Evolutionary conservation across 179 eudicot genomes (phyloP), one percentile per base, ranked within the genome.

Genomic region (Pouteria campechiana): DNA sequence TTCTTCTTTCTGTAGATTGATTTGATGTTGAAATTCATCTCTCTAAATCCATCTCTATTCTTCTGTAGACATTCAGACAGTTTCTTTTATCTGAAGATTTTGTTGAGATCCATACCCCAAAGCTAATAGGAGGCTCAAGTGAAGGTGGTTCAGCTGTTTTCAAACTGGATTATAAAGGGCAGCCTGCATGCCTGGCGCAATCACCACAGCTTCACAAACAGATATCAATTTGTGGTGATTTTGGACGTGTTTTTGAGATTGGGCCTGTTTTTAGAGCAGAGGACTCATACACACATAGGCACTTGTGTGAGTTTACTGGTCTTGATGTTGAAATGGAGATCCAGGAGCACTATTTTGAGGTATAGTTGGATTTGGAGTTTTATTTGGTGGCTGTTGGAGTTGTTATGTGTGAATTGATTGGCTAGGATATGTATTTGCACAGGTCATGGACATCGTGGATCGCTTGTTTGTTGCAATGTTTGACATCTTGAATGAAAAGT

Each of bases 311-410:
- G 63, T 89, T 89, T 54, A 81, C 74, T 8, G 97, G 95, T 38
- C 97, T 89, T 65, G 97, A 89, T 65, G 93, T 73, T 23, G 97
- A 89, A 67, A 85, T 89, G 97, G 95, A 78, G 65, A 89, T 89
- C 31, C 81, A 76, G 60, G 81, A 85, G 63, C 78, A 78, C 58
- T 89, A 89, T 53, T 72, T 93, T 25, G 95, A 89, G 97, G 97
- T 84, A 63, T 43, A 44, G 12, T 41, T 48, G 14, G 23, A 20
- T 21, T 22, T 9, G 16, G 6, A 1, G 32, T 23, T 16, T 48
- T 9, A 9, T 20, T 7, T 15, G 1, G 10, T 22, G 5, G n/a
- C 5, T 7, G 22, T 23, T n/a, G n/a, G n/a, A n/a, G 10, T 6
- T 10, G n/a, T 24, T 23, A 2, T 18, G 8, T 22, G 7, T n/a